These are phyloP conservation scores for Aspergillus pseudotamarii DNA, from an alignment of 2,329 filamentous ascomycete species.

Conservation along the genomic window DNA sequence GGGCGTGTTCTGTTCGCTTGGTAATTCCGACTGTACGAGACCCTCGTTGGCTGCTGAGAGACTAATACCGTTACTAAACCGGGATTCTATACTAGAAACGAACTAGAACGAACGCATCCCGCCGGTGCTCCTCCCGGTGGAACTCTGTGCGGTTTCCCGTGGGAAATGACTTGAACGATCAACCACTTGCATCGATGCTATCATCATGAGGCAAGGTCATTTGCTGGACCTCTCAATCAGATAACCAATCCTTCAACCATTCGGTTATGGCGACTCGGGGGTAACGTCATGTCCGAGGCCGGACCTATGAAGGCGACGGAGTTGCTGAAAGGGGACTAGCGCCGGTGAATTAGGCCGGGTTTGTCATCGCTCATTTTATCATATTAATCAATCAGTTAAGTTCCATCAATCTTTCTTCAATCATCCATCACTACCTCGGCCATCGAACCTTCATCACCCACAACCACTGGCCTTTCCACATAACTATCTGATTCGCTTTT, in stretches of 20 bases:
- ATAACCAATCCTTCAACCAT: background rate
- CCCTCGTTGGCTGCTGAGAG: conserved; percentile 12
- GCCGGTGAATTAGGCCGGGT: background rate
- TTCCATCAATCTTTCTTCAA: conserved; percentile 17
- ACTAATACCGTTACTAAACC: background rate
- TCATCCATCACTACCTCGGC: background rate
- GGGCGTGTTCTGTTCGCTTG: background rate
- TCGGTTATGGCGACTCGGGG: background rate
- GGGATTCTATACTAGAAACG: background rate
- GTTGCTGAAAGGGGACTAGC: background rate
- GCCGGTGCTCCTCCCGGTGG: background rate
- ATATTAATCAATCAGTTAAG: conserved; percentile 19
- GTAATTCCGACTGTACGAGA: conserved; percentile 12
- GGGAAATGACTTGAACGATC: background rate
- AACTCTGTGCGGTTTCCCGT: background rate
- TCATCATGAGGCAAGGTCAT: background rate
- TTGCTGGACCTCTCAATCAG: background rate
- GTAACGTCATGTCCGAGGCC: conserved; percentile 24
- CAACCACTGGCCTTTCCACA: conserved; percentile 8
- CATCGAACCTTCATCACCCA: conserved; percentile 14
- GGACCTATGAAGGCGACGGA: conserved; percentile 19
- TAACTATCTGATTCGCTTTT: conserved; percentile 19
- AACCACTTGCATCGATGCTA: background rate
- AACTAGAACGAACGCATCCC: conserved; percentile 8
- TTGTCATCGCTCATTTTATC: conserved; percentile 8